A percentile compares a stretch with the other conserved stretches of the same genome.
Evolutionary conservation across 306 rosid species (phyloP).

Genomic region (Corylus americana): DNA sequence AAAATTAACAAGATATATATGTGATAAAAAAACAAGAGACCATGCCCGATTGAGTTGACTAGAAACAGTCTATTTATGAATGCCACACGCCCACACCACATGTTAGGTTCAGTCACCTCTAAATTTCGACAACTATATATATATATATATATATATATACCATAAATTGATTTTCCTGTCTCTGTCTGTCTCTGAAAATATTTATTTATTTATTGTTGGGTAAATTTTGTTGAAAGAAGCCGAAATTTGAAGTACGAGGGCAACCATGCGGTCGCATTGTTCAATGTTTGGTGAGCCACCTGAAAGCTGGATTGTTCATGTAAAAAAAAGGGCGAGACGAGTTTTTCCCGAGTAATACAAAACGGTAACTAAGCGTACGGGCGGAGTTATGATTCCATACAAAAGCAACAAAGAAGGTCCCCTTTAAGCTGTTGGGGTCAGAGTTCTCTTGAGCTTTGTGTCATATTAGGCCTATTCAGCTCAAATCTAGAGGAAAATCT

Average conservation of each 20-base stretch:
- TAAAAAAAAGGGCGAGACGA: background rate
- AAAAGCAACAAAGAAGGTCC: conserved; percentile 35
- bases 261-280: background rate
- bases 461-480: conserved; percentile 20
- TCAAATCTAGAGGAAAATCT: conserved; percentile 20
- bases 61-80: background rate
- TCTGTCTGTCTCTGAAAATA: no score
- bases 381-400: background rate
- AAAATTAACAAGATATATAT: background rate
- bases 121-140: background rate
- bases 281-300: conserved; percentile 15
- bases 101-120: background rate
- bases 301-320: background rate
- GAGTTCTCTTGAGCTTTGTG: conserved; percentile 32
- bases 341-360: conserved; percentile 19
- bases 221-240: background rate
- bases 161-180: no score
- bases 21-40: background rate
- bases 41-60: conserved; percentile 12
- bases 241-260: background rate
- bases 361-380: conserved; percentile 17
- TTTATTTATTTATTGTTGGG: no score
- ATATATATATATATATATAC: no score
- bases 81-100: background rate
- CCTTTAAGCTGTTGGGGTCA: conserved; percentile 46